A percentile compares a stretch with the other conserved stretches of the same genome.
These are phyloP conservation scores for Cinnamomum micranthum DNA, from an alignment of 164 flowering plant genomes.

Conservation along the genomic window DNA sequence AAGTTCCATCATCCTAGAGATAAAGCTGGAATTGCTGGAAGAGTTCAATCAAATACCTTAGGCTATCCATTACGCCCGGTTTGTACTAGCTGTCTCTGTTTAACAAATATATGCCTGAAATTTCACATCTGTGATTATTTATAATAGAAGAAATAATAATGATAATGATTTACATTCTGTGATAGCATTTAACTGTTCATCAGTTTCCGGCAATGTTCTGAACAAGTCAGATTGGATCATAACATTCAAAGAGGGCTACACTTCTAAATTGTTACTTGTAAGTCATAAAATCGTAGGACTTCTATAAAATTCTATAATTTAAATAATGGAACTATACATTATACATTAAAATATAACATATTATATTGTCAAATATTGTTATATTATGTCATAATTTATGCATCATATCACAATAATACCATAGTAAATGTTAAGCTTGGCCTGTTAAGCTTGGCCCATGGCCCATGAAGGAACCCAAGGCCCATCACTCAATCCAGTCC, in stretches of 20 bases:
- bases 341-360: no score
- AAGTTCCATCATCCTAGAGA: slow-evolving; percentile 97
- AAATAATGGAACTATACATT: neutral
- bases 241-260: neutral
- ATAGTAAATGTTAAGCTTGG: no score
- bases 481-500: no score
- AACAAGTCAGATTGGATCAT: neutral
- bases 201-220: neutral
- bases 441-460: no score
- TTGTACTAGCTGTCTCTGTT: slow-evolving; percentile 14
- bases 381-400: neutral
- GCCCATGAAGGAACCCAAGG: no score
- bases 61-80: slow-evolving; percentile 99
- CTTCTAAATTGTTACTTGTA: neutral
- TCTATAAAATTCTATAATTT: neutral
- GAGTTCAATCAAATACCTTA: slow-evolving; percentile 66
- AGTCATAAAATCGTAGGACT: neutral
- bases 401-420: neutral
- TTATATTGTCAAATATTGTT: neutral
- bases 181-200: neutral
- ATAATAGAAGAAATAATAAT: neutral
- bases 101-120: no score
- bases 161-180: neutral
- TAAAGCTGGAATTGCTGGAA: slow-evolving; percentile 89
- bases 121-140: neutral